A percentile compares a stretch with the other conserved stretches of the same genome.
Conservation (phyloP, 306 rosid genomes). For the Mimosa bimucronata region DNA sequence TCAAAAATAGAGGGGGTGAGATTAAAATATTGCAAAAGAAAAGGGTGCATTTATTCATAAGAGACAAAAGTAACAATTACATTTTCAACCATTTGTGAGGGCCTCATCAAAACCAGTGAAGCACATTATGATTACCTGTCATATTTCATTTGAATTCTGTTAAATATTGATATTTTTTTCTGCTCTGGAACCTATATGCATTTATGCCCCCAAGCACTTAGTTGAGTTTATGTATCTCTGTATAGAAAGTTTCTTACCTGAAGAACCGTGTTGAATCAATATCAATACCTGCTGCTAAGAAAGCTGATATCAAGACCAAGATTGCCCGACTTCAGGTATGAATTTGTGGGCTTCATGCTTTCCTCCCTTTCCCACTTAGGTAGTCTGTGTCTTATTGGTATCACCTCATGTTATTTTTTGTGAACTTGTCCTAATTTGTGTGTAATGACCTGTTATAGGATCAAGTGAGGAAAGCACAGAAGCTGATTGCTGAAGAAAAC, state of each 20-base stretch:
- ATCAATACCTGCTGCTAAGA: constrained; percentile 86
- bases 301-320: constrained; percentile 78
- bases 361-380: not conserved
- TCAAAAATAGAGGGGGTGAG: not conserved
- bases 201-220: constrained; percentile 10
- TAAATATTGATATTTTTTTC: not conserved
- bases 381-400: constrained; percentile 15
- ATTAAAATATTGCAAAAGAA: not conserved
- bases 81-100: not conserved
- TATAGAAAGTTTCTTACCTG: constrained; percentile 78
- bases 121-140: not conserved
- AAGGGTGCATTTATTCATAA: not conserved
- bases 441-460: constrained; percentile 48
- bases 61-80: not conserved
- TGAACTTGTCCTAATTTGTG: constrained; percentile 9
- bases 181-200: constrained; percentile 4
- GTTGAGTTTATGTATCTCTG: constrained; percentile 9
- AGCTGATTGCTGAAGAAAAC: constrained; percentile 87
- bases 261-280: constrained; percentile 78
- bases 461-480: constrained; percentile 83
- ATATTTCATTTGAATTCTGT: constrained; percentile 2
- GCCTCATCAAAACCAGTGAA: constrained; percentile 6
- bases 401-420: constrained; percentile 3
- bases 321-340: constrained; percentile 74
- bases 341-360: constrained; percentile 16